Evolutionary conservation across 345 rosid genomes (phyloP).

Genomic region (Ceriops zippeliana): DNA sequence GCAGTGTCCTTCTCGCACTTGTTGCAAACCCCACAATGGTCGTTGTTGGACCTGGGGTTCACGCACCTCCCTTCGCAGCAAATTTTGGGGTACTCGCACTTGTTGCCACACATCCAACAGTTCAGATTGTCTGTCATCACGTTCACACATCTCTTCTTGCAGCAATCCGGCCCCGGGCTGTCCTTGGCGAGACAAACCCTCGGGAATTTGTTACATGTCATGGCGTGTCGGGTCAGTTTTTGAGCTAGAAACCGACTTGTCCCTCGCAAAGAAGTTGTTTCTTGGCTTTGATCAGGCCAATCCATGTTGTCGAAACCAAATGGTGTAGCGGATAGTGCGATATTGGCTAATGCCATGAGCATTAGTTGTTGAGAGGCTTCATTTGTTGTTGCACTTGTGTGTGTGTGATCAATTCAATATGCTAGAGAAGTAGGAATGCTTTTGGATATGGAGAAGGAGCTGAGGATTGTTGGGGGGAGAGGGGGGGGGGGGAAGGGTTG

Average conservation of each 20-base stretch:
- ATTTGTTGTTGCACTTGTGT: neutral
- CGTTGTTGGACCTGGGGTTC: slow-evolving; percentile 44
- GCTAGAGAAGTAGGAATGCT: neutral
- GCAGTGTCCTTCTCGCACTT: slow-evolving; percentile 48
- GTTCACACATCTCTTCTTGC: slow-evolving; percentile 54
- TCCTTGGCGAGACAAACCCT: slow-evolving; percentile 46
- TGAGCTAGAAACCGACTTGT: slow-evolving; percentile 22
- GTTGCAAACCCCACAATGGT: slow-evolving; percentile 60
- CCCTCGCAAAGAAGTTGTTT: slow-evolving; percentile 16
- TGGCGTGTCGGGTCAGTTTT: neutral
- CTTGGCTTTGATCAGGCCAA: neutral
- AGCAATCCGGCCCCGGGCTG: slow-evolving; percentile 54
- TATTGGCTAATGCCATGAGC: slow-evolving; percentile 11
- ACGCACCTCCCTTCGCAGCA: slow-evolving; percentile 62
- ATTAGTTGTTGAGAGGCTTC: slow-evolving; percentile 17
- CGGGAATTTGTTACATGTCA: slow-evolving; percentile 46
- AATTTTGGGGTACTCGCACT: slow-evolving; percentile 44
- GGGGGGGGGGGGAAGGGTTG: too few relatives aligned
- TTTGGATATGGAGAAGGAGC: neutral
- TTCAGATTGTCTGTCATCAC: slow-evolving; percentile 34
- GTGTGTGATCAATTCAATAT: too few relatives aligned
- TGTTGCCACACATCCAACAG: slow-evolving; percentile 56
- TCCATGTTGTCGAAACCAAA: neutral
- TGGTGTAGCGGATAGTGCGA: neutral
- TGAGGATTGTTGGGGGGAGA: neutral